Evolutionary conservation across 352 stramenopile species (phyloP).

Genomic region (Phytophthora hybrid): DNA sequence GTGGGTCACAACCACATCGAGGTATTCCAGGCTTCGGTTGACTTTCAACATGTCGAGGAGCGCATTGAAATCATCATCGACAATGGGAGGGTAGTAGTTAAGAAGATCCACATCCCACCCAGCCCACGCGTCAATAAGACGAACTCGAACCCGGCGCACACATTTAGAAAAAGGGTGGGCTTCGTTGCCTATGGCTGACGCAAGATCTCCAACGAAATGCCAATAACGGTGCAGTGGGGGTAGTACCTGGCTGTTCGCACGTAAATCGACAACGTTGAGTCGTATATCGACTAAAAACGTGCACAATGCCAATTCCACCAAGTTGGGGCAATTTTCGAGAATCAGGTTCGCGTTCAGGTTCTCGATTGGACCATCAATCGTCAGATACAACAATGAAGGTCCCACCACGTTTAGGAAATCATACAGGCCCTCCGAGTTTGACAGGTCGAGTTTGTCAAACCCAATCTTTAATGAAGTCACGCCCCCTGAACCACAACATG

Average conservation of each 20-base stretch:
- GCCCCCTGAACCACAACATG: not conserved
- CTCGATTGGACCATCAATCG: not conserved
- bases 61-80: not conserved
- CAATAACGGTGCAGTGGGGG: not conserved
- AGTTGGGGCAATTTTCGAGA: not conserved
- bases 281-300: not conserved
- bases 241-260: not conserved
- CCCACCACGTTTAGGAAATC: not conserved
- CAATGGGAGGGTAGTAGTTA: not conserved
- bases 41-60: not conserved
- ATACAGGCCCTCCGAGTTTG: not conserved
- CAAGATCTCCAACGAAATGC: not conserved
- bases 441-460: not conserved
- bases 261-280: conserved; percentile 2
- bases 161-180: not conserved
- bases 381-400: not conserved
- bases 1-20: not conserved
- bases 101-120: not conserved
- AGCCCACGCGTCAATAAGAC: not conserved
- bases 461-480: not conserved
- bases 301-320: not conserved
- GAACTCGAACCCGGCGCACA: not conserved
- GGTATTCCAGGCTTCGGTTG: conserved; percentile 3
- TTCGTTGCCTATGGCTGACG: not conserved
- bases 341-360: not conserved